These are phyloP conservation scores for Aureococcus anophagefferens DNA, from an alignment of 108 stramenopile species.

Conservation along the genomic window DNA sequence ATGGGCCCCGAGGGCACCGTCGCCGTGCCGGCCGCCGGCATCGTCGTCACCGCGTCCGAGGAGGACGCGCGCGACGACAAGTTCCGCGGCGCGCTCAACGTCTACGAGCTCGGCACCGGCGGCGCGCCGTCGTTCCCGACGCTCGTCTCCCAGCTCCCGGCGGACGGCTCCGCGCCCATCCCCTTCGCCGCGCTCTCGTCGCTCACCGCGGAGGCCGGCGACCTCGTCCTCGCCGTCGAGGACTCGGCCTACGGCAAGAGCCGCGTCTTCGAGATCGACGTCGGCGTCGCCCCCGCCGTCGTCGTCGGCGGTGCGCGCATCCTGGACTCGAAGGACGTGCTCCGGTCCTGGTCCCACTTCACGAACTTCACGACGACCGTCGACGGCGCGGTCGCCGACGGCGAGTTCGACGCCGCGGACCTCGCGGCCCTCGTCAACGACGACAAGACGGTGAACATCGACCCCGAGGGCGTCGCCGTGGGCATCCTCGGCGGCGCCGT, in stretches of 20 bases:
- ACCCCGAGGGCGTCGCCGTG: constrained; percentile 55
- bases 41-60: constrained; percentile 50
- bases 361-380: neutral
- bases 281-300: constrained; percentile 16
- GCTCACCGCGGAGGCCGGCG: constrained; percentile 25
- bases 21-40: constrained; percentile 28
- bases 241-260: constrained; percentile 44
- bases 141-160: constrained; percentile 23
- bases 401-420: constrained; percentile 12
- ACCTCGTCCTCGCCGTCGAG: constrained; percentile 40
- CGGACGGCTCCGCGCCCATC: constrained; percentile 25
- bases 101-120: constrained; percentile 18
- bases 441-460: constrained; percentile 59
- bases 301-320: constrained; percentile 28
- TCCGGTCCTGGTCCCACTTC: constrained; percentile 12
- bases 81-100: constrained; percentile 32
- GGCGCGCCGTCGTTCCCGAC: constrained; percentile 23
- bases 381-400: neutral
- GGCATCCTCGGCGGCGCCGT: constrained; percentile 17
- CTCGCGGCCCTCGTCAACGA: constrained; percentile 35
- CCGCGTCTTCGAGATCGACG: constrained; percentile 49
- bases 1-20: constrained; percentile 43
- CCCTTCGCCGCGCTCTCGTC: constrained; percentile 52
- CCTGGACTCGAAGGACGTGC: no score
- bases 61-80: constrained; percentile 45